A percentile compares a stretch with the other conserved stretches of the same genome.
phyloP scores from a whole-genome alignment of 2,329 filamentous ascomycete species.

The Cryphonectria japonica region DNA sequence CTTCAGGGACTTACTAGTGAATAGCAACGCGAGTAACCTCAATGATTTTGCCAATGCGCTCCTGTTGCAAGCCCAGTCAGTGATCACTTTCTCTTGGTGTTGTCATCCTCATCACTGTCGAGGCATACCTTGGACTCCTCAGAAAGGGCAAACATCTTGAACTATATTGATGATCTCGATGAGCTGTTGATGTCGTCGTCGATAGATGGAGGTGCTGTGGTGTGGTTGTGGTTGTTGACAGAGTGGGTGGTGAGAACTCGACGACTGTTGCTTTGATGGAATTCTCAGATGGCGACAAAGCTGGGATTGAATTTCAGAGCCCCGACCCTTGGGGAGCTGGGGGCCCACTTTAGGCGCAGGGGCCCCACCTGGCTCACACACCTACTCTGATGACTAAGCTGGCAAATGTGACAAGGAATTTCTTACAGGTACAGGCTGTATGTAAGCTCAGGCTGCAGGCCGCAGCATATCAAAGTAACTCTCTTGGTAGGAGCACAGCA shows the following conservation, averaged over 20 bases:
- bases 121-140: constrained; percentile 89
- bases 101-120: background rate
- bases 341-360: background rate
- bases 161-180: background rate
- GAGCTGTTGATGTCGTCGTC: background rate
- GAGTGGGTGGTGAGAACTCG: constrained; percentile 1
- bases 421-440: background rate
- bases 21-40: constrained; percentile 91
- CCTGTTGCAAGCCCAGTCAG: constrained; percentile 55
- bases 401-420: background rate
- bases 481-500: background rate
- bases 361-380: constrained; percentile 1
- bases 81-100: background rate
- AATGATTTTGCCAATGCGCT: constrained; percentile 97
- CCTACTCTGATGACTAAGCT: constrained; percentile 15
- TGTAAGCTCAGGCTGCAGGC: background rate
- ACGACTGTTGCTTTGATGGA: constrained; percentile 17
- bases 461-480: background rate
- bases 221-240: constrained; percentile 16
- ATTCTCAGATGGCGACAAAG: constrained; percentile 24
- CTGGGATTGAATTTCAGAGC: constrained; percentile 6
- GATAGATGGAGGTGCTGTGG: constrained; percentile 1
- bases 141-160: constrained; percentile 71
- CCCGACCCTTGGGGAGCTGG: constrained; percentile 3
- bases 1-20: constrained; percentile 76